Evolutionary conservation across 345 rosid genomes (phyloP).

Genomic region (Dipteronia dyeriana): DNA sequence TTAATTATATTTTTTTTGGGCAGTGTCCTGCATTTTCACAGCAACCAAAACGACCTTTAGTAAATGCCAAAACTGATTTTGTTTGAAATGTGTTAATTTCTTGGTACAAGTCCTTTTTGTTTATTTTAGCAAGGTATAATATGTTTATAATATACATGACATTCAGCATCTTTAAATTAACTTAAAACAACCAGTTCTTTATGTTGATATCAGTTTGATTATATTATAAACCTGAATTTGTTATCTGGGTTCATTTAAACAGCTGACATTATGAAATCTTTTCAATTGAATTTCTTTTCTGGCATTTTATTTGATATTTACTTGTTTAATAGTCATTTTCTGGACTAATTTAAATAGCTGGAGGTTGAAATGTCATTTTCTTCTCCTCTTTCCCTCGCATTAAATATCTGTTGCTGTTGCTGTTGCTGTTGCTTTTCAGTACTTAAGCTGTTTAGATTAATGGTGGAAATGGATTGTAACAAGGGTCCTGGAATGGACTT

Average conservation of each 20-base stretch:
- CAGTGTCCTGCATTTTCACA: background rate
- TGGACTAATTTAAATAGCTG: background rate
- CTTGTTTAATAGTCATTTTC: background rate
- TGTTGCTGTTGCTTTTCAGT: background rate
- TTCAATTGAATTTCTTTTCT: background rate
- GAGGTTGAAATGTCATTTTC: background rate
- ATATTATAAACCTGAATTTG: background rate
- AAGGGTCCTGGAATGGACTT: background rate
- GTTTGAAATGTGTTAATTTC: background rate
- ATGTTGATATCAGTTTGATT: background rate
- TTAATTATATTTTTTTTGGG: background rate
- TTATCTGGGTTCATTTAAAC: background rate
- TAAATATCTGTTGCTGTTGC: background rate
- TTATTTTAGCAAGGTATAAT: too few relatives aligned
- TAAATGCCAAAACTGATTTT: background rate
- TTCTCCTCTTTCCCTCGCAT: background rate
- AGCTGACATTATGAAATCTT: background rate
- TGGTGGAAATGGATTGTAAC: background rate
- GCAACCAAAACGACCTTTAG: background rate
- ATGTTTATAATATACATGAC: too few relatives aligned
- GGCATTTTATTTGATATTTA: background rate
- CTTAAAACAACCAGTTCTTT: background rate
- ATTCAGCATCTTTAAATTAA: too few relatives aligned
- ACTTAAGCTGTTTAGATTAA: background rate
- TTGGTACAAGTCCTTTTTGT: background rate